phyloP scores from a whole-genome alignment of 108 stramenopile species.

The Cylindrotheca fusiformis region DNA sequence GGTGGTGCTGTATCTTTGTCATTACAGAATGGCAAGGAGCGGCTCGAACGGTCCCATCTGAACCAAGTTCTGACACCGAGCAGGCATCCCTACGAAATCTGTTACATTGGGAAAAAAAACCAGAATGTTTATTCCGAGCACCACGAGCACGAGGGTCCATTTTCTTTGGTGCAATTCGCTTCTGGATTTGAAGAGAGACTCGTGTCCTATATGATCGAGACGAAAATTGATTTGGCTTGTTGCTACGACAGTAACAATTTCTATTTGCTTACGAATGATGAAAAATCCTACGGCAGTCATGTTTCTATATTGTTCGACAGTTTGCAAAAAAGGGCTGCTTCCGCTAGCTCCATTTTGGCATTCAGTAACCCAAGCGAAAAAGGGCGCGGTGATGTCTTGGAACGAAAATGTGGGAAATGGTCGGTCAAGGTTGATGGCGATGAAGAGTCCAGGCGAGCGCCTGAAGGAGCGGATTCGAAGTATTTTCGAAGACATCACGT shows the following conservation, averaged over 20 bases:
- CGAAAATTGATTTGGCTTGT: slow-evolving; percentile 34
- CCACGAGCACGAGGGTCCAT: slow-evolving; percentile 23
- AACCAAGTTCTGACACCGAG: slow-evolving; percentile 45
- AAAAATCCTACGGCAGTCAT: not conserved
- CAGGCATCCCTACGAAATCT: slow-evolving; percentile 53
- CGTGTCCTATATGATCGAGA: slow-evolving; percentile 56
- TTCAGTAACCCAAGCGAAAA: not conserved
- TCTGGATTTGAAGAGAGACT: slow-evolving; percentile 42
- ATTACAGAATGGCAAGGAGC: not conserved
- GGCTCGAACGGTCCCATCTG: slow-evolving; percentile 34
- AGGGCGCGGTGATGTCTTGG: slow-evolving; percentile 19
- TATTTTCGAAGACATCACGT: slow-evolving; percentile 4
- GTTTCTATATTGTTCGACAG: not conserved
- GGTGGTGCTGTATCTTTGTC: slow-evolving; percentile 10
- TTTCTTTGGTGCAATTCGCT: slow-evolving; percentile 15
- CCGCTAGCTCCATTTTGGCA: not conserved
- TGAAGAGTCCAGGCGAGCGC: not conserved
- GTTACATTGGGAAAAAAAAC: slow-evolving; percentile 19
- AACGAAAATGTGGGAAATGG: slow-evolving; percentile 25
- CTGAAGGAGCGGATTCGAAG: not conserved
- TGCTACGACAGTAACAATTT: slow-evolving; percentile 17
- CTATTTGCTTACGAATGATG: slow-evolving; percentile 9
- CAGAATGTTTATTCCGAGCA: slow-evolving; percentile 43
- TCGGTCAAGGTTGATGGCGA: not conserved
- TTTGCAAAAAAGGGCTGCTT: not conserved